Evolutionary conservation across 2,329 filamentous ascomycete genomes (phyloP), one percentile per base, ranked within the genome.

Genomic region (Blastomyces percursus): DNA sequence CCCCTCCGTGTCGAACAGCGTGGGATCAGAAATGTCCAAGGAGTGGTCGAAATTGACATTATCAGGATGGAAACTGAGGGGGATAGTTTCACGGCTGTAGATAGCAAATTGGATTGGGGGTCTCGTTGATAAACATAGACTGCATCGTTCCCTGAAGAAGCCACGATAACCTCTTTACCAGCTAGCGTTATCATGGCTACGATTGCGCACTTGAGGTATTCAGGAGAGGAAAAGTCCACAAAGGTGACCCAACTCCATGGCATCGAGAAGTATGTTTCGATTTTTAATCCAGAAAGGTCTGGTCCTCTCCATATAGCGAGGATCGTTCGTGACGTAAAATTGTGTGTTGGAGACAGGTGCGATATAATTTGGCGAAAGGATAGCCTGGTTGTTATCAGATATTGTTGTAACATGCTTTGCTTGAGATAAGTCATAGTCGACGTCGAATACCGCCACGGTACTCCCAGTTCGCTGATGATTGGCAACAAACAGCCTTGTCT

Each of bases 271-370:
- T 58, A 54, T 21, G 60, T 64, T 46, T 66, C 62, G 19, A 60
- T 64, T 16, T 16, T 61, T 65, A 30, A 55, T 62, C 40, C 65
- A 44, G n/a, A 67, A 51, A 11, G 64, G 60, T n/a, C 62, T 61
- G 19, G 57, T 66, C n/a, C 63, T 60, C 21, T 52, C 61, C 21
- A 64, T 61, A 4, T 63, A 59, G 42, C 52, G 66, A 46, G 65
- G 63, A 30, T 67, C 66, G 58, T 66, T 67, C 9, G 66, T 66
- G 30, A 66, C 60, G 46, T 67, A 67, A 32, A 67, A 67, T 2
- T 65, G 66, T 5, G 61, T 63, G 48, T 67, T 66, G 7, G 66
- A 67, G 32, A 65, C 56, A 1, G 66, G 62, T 8, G 63, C 46
- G 21, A 67, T 57, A 19, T 63, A 64, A 52, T 65, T 65, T 19